Percentiles rank a stretch among this genome's conserved stretches.
phyloP scores from a whole-genome alignment of 2,329 filamentous ascomycete species.

The Cytospora mali region DNA sequence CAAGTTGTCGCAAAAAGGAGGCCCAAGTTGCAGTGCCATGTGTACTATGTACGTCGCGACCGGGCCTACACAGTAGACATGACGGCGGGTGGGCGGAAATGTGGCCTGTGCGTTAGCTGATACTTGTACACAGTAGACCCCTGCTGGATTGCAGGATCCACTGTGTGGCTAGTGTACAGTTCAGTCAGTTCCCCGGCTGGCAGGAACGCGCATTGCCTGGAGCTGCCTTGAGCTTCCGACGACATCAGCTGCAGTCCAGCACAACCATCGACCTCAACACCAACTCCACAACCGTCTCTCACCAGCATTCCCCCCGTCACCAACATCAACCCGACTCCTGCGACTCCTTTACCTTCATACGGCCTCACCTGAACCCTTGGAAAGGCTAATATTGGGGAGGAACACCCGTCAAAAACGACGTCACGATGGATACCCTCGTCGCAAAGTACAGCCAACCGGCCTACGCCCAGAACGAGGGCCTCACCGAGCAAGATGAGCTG shows the following conservation, averaged over 20 bases:
- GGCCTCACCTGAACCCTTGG: slow-evolving; percentile 45
- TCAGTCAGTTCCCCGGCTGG: slow-evolving; percentile 22
- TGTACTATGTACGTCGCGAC: background rate
- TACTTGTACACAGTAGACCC: background rate
- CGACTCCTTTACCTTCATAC: background rate
- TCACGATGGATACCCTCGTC: slow-evolving; percentile 85
- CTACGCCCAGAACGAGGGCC: slow-evolving; percentile 71
- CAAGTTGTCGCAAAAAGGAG: slow-evolving; percentile 20
- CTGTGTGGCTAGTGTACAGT: background rate
- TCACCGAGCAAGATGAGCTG: slow-evolving; percentile 72
- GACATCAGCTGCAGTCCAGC: slow-evolving; percentile 19
- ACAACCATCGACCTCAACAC: slow-evolving; percentile 21
- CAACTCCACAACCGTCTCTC: slow-evolving; percentile 8
- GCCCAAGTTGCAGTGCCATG: background rate
- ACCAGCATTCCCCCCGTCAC: slow-evolving; percentile 8
- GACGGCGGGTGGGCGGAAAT: slow-evolving; percentile 10
- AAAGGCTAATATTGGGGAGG: slow-evolving; percentile 72
- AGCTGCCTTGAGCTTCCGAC: slow-evolving; percentile 30
- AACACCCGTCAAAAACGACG: slow-evolving; percentile 56
- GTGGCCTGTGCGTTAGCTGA: slow-evolving; percentile 14
- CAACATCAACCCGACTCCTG: slow-evolving; percentile 3
- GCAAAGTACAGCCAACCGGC: slow-evolving; percentile 85
- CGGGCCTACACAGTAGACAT: background rate
- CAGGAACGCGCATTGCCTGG: slow-evolving; percentile 28
- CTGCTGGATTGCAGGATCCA: too few relatives aligned